Conservation (phyloP, 495 filamentous ascomycete genomes). For the Jackrogersella minutella region DNA sequence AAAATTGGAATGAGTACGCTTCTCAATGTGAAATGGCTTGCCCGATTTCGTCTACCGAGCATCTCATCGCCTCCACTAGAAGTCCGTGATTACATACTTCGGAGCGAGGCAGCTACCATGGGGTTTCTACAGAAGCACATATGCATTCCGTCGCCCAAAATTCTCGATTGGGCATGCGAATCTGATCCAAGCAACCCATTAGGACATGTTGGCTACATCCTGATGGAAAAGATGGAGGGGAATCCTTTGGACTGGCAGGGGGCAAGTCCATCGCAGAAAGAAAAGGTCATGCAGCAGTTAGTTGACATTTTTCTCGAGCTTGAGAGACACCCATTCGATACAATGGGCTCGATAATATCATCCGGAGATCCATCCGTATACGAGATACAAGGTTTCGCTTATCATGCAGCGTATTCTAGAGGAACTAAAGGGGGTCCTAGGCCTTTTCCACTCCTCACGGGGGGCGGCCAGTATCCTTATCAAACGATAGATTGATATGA, state of each 20-base stretch:
- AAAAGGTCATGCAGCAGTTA: slow-evolving; percentile 50
- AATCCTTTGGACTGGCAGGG: slow-evolving; percentile 44
- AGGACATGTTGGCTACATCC: slow-evolving; percentile 47
- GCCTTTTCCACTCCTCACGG: slow-evolving; percentile 38
- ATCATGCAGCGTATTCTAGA: slow-evolving; percentile 14
- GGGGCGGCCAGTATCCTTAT: slow-evolving; percentile 39
- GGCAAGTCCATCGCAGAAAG: slow-evolving; percentile 39
- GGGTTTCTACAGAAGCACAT: slow-evolving; percentile 47
- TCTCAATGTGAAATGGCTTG: slow-evolving; percentile 41
- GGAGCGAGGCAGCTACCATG: slow-evolving; percentile 52
- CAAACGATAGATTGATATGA: slow-evolving; percentile 28
- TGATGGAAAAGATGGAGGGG: slow-evolving; percentile 52
- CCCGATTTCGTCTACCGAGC: slow-evolving; percentile 35
- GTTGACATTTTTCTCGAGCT: slow-evolving; percentile 54
- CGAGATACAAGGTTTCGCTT: slow-evolving; percentile 26
- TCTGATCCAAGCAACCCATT: slow-evolving; percentile 42
- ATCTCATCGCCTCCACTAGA: slow-evolving; percentile 13
- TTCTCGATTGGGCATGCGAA: slow-evolving; percentile 34
- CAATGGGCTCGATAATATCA: slow-evolving; percentile 36
- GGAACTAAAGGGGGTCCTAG: slow-evolving; percentile 22
- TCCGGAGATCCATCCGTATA: neutral
- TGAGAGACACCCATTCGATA: slow-evolving; percentile 44
- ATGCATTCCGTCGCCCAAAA: slow-evolving; percentile 42
- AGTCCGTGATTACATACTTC: slow-evolving; percentile 37
- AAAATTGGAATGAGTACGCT: slow-evolving; percentile 17